Evolutionary conservation across 345 rosid genomes (phyloP).

Genomic region (Eutrema japonicum): DNA sequence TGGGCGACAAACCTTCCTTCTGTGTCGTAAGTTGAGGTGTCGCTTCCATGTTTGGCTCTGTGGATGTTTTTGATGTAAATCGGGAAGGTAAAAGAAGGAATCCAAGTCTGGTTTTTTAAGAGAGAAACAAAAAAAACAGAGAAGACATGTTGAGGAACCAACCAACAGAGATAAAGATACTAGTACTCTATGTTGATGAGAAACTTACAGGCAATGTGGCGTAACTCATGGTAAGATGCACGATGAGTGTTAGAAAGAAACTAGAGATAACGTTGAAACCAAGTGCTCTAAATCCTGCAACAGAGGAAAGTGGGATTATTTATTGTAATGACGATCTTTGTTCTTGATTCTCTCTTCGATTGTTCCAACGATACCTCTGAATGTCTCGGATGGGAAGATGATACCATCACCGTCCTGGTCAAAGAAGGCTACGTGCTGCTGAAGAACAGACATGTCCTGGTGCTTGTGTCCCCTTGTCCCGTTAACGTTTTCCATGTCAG

Average conservation of each 20-base stretch:
- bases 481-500: conserved; percentile 58
- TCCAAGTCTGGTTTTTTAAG: conserved; percentile 50
- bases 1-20: conserved; percentile 58
- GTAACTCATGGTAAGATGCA: conserved; percentile 59
- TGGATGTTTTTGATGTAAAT: conserved; percentile 59
- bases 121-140: neutral
- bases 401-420: conserved; percentile 64
- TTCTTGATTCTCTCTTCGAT: neutral
- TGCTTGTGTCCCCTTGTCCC: conserved; percentile 66
- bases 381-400: conserved; percentile 66
- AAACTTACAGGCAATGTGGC: conserved; percentile 58
- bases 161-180: neutral
- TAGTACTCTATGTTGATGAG: neutral
- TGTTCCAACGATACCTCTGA: conserved; percentile 40
- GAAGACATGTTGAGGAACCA: neutral
- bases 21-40: conserved; percentile 60
- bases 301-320: neutral
- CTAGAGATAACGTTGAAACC: conserved; percentile 61
- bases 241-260: conserved; percentile 44
- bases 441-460: conserved; percentile 62
- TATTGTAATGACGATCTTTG: neutral
- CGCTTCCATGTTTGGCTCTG: conserved; percentile 72
- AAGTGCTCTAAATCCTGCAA: conserved; percentile 54
- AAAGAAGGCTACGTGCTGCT: conserved; percentile 67
- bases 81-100: conserved; percentile 57